These are phyloP conservation scores for Phytophthora sojae DNA, from an alignment of 352 stramenopile species.

Conservation along the genomic window DNA sequence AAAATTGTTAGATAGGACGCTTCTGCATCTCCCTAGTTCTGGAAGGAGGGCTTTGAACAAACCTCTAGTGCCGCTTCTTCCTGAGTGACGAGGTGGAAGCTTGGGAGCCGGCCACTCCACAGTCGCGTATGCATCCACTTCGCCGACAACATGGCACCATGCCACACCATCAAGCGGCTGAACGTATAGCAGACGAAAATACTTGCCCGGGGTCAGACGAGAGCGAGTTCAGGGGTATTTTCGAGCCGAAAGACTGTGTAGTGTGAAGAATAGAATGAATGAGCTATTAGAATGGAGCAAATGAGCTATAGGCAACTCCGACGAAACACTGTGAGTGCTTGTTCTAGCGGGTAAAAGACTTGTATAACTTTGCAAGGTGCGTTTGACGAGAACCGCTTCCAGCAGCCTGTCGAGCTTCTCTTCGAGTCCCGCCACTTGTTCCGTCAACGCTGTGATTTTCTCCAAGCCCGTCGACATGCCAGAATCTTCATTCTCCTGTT, in stretches of 20 bases:
- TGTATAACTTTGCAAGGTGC: too few species aligned
- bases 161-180: not conserved
- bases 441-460: not conserved
- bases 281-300: not conserved
- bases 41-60: not conserved
- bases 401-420: not conserved
- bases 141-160: constrained; percentile 33
- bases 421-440: not conserved
- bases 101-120: constrained; percentile 60
- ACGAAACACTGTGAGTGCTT: not conserved
- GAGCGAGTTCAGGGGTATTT: not conserved
- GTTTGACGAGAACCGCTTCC: not conserved
- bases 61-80: constrained; percentile 47
- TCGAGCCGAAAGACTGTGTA: not conserved
- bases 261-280: not conserved
- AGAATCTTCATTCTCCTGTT: too few species aligned
- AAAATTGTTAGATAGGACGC: not conserved
- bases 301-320: not conserved
- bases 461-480: not conserved
- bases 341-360: too few species aligned
- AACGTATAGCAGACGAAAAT: constrained; percentile 21
- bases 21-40: not conserved
- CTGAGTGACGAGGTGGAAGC: constrained; percentile 42
- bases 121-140: constrained; percentile 48
- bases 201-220: not conserved